Percentiles rank a stretch among this genome's conserved stretches.
phyloP scores from a whole-genome alignment of 1,284 basidiomycete species.

The Thecaphora frezii region DNA sequence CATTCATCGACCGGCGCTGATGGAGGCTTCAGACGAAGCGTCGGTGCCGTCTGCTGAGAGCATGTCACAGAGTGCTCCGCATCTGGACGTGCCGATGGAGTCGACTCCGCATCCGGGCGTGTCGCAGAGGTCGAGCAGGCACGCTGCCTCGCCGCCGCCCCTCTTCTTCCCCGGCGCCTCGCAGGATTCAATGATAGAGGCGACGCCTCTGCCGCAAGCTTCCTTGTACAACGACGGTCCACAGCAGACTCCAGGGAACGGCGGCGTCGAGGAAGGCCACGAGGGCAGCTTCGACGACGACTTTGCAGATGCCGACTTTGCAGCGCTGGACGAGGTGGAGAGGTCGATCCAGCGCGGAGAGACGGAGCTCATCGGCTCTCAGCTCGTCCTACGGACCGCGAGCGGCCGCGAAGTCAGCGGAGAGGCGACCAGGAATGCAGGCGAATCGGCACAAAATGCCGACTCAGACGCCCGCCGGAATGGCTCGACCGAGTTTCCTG shows the following conservation, averaged over 20 bases:
- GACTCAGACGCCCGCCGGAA: neutral
- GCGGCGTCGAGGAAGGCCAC: neutral
- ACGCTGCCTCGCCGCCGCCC: no score
- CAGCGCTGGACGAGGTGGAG: neutral
- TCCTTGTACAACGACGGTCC: no score
- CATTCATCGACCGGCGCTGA: no score
- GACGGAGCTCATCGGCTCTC: neutral
- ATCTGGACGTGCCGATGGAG: neutral
- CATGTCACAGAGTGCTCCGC: neutral
- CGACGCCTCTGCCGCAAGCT: no score
- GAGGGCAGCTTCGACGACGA: neutral
- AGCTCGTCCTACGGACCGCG: neutral
- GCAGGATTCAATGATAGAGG: neutral
- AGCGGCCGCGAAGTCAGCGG: neutral
- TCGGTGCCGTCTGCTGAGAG: neutral
- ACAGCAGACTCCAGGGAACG: no score
- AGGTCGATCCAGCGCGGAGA: neutral
- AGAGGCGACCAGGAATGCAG: no score
- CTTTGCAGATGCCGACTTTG: neutral
- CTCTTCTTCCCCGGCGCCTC: neutral
- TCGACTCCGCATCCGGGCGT: neutral
- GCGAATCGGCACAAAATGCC: neutral
- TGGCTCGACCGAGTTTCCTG: neutral
- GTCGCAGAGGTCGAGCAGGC: neutral
- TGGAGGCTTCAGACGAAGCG: neutral